Evolutionary conservation across 208 protist species (phyloP).

Genomic region (Leishmania gerbilli): DNA sequence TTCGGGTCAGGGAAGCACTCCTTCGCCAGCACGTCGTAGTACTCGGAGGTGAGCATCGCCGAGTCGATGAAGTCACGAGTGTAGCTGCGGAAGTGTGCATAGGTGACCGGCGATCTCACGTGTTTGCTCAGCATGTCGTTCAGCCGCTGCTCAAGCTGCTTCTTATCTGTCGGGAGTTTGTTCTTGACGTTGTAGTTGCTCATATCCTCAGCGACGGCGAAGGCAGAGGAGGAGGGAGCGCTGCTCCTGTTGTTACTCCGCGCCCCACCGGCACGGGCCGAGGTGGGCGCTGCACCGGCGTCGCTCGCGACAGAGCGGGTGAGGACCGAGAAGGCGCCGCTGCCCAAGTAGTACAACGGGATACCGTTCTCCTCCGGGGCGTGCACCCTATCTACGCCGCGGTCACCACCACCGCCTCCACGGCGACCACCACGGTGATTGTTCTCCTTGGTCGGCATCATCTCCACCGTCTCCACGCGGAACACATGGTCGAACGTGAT

Average conservation of each 20-base stretch:
- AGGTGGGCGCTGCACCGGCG: background rate
- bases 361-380: conserved; percentile 45
- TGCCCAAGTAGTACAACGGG: conserved; percentile 45
- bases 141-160: conserved; percentile 43
- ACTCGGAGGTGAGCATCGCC: conserved; percentile 58
- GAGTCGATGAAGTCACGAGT: conserved; percentile 73
- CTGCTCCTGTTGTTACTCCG: background rate
- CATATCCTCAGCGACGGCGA: conserved; percentile 42
- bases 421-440: conserved; percentile 21
- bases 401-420: conserved; percentile 10
- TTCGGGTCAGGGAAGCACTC: conserved; percentile 51
- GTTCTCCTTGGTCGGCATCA: conserved; percentile 49
- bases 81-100: conserved; percentile 49
- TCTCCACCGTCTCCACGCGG: conserved; percentile 55
- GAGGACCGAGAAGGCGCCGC: conserved; percentile 14
- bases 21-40: conserved; percentile 58
- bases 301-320: conserved; percentile 1
- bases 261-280: conserved; percentile 14
- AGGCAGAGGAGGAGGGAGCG: background rate
- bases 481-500: conserved; percentile 84
- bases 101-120: conserved; percentile 33
- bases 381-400: conserved; percentile 22
- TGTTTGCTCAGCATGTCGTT: conserved; percentile 46
- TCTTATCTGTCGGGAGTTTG: conserved; percentile 32
- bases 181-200: conserved; percentile 44